These are phyloP conservation scores for Wallacemonas sp. DNA, from an alignment of 208 protist genomes.

Conservation along the genomic window DNA sequence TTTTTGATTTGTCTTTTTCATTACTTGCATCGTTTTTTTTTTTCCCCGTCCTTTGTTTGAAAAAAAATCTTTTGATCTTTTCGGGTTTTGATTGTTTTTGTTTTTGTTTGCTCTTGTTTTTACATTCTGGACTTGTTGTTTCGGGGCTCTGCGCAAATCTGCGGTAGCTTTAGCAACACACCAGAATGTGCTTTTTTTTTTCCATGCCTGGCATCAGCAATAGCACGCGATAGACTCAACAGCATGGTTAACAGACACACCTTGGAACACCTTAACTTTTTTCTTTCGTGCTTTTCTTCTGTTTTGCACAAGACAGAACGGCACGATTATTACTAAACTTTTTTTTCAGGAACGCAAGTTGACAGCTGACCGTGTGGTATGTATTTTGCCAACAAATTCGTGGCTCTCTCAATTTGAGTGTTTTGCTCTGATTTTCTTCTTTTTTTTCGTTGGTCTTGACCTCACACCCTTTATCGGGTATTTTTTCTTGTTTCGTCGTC, in stretches of 20 bases:
- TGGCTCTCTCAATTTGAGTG: too few relatives aligned
- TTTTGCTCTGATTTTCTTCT: conserved; percentile 4
- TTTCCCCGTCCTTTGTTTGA: too few relatives aligned
- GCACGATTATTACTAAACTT: too few relatives aligned
- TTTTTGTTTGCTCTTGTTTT: conserved; percentile 2
- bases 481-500: neutral
- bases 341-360: too few relatives aligned
- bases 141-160: neutral
- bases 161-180: neutral
- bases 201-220: conserved; percentile 1
- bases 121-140: neutral
- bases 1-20: too few relatives aligned
- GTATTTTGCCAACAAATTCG: too few relatives aligned
- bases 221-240: neutral
- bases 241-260: too few relatives aligned
- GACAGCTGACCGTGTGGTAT: too few relatives aligned
- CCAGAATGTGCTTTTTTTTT: conserved; percentile 13
- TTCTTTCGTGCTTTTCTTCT: too few relatives aligned
- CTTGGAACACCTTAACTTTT: too few relatives aligned
- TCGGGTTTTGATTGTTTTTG: neutral
- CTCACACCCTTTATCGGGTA: too few relatives aligned
- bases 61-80: neutral
- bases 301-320: too few relatives aligned
- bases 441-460: conserved; percentile 12
- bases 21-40: conserved; percentile 16